These are phyloP conservation scores for Pseudogymnoascus sp. DNA, from an alignment of 2,329 filamentous ascomycete genomes.

Conservation along the genomic window DNA sequence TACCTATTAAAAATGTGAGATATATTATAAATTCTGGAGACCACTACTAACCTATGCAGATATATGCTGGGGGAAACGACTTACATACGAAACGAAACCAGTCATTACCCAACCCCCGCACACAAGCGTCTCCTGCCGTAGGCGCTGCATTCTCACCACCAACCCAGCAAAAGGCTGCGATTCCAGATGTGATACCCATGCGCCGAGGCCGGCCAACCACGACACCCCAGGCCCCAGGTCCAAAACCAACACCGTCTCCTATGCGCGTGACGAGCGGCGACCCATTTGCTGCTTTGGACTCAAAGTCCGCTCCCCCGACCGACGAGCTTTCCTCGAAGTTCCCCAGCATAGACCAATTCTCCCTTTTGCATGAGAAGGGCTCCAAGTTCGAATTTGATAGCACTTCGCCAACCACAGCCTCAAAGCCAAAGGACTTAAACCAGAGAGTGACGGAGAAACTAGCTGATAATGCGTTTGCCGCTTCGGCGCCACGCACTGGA, in stretches of 20 bases:
- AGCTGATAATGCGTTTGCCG: conserved; percentile 72
- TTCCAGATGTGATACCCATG: conserved; percentile 93
- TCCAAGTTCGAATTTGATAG: conserved; percentile 76
- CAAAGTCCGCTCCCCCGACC: conserved; percentile 45
- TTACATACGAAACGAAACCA: conserved; percentile 44
- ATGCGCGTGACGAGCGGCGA: conserved; percentile 63
- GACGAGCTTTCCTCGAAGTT: conserved; percentile 84
- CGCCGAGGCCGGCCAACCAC: conserved; percentile 68
- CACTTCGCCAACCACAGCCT: conserved; percentile 36
- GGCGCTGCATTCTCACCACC: conserved; percentile 77
- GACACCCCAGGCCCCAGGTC: conserved; percentile 34
- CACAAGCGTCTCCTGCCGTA: conserved; percentile 47
- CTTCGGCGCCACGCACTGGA: conserved; percentile 28
- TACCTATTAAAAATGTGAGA: conserved; percentile 82
- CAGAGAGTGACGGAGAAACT: conserved; percentile 66
- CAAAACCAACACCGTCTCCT: conserved; percentile 58
- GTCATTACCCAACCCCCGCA: conserved; percentile 40
- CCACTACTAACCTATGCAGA: conserved; percentile 38
- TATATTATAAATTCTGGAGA: background rate
- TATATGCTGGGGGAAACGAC: conserved; percentile 61
- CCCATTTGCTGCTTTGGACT: conserved; percentile 84
- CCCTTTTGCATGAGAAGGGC: conserved; percentile 76
- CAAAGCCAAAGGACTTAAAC: conserved; percentile 46
- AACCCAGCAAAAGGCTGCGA: conserved; percentile 56
- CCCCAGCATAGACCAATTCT: conserved; percentile 87